Conservation (phyloP, 352 stramenopile species). For the Bremia lactucae region DNA sequence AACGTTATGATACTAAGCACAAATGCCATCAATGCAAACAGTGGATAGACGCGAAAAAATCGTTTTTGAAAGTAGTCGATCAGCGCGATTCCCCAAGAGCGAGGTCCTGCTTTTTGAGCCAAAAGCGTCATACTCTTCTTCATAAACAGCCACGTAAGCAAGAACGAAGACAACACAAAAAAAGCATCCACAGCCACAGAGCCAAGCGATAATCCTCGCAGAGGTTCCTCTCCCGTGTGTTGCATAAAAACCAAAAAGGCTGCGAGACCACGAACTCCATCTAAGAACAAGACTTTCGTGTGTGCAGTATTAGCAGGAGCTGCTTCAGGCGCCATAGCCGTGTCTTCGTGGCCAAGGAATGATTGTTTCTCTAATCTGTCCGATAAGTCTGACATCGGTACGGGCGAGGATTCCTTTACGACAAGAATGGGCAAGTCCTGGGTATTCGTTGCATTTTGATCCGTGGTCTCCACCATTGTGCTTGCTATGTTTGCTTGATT, state of each 20-base stretch:
- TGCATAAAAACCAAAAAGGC: constrained; percentile 23
- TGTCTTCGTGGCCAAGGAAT: no score
- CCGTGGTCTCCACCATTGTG: no score
- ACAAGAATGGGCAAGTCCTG: no score
- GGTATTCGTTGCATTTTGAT: no score
- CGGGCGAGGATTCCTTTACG: no score
- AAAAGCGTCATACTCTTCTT: constrained; percentile 25
- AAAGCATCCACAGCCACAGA: constrained; percentile 26
- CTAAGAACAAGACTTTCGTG: constrained; percentile 15
- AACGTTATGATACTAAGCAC: constrained; percentile 12
- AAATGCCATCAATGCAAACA: constrained; percentile 30
- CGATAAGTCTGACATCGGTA: no score
- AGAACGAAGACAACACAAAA: constrained; percentile 29
- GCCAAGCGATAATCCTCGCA: constrained; percentile 11
- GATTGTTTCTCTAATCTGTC: no score
- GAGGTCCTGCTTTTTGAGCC: constrained; percentile 3
- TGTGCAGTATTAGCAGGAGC: neutral
- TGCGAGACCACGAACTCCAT: constrained; percentile 15
- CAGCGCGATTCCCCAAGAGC: constrained; percentile 13
- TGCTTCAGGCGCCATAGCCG: constrained; percentile 1
- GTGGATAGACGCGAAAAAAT: constrained; percentile 46
- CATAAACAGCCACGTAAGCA: constrained; percentile 18
- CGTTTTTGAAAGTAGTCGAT: constrained; percentile 39
- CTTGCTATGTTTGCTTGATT: no score
- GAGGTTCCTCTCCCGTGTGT: constrained; percentile 14